These are phyloP conservation scores for Lobosporangium transversale DNA, from an alignment of 192 early-diverging fungal species.

Conservation along the genomic window DNA sequence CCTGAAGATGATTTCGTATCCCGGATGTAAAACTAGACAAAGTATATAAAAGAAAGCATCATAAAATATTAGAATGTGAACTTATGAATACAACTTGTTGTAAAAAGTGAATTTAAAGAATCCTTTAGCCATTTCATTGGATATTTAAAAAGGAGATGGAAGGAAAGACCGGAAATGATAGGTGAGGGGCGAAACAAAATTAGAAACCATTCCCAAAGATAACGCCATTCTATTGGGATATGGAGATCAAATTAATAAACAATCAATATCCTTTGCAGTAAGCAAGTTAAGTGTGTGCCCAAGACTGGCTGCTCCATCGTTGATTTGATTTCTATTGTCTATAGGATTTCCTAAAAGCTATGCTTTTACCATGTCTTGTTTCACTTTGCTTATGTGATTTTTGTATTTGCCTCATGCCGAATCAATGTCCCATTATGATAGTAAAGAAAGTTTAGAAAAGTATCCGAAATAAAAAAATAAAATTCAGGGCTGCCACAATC, in stretches of 20 bases:
- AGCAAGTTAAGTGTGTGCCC: neutral
- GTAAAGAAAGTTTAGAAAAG: neutral
- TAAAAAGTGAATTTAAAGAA: too few relatives aligned
- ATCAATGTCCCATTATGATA: neutral
- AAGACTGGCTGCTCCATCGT: neutral
- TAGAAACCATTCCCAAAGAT: neutral
- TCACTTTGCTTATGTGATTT: too few relatives aligned
- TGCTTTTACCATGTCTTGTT: too few relatives aligned
- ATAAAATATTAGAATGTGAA: neutral
- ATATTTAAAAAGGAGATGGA: neutral
- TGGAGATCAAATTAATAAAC: neutral
- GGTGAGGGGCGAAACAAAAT: neutral
- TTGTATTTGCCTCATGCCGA: neutral
- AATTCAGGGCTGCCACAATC: neutral
- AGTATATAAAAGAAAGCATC: neutral
- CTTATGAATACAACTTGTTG: too few relatives aligned
- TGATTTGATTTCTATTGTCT: neutral
- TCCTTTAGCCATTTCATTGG: neutral
- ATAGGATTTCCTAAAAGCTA: too few relatives aligned
- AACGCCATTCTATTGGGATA: neutral
- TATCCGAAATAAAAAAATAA: too few relatives aligned
- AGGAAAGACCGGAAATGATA: neutral
- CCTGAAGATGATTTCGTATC: constrained; percentile 98
- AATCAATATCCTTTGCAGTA: too few relatives aligned
- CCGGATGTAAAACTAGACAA: constrained; percentile 83